Evolutionary conservation across 1,284 basidiomycete species (phyloP), one percentile per base, ranked within the genome.

Genomic region (Leccinum griseonigrum): DNA sequence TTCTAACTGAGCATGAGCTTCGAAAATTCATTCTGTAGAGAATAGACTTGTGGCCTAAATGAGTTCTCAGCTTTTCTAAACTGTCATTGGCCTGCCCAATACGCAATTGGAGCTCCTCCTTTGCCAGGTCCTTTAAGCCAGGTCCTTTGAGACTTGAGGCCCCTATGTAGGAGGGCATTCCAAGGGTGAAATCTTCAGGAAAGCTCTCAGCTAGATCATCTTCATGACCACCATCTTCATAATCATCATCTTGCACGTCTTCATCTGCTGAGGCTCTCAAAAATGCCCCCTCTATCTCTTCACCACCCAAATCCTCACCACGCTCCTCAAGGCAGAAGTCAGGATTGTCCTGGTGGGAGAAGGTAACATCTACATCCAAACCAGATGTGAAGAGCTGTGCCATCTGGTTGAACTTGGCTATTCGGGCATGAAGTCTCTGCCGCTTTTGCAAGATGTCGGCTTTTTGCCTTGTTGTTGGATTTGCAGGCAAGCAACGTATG

Each of bases 351-450:
- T 11, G 4, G 6, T 26, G 22, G 18, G 10, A 22, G 22, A 26
- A 48, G n/a, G 18, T 18, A 22, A 22, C 10, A 48, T 26, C 46
- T 26, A 48, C 10, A 18, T 48, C 46, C 46, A 48, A 18, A 18
- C 10, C 18, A 22, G 46, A 22, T 0, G 13, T 18, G 18, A 48
- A 48, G 46, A 48, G 10, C 10, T 22, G 5, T 48, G n/a, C 46
- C 18, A 22, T 13, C 46, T 48, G 18, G 18, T 61, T 32, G 34
- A 64, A 64, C 6, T 64, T 64, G 4, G 13, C 11, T 2, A 64
- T 51, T 11, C 10, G 18, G 0, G 56, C 1, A 2, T 38, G 3
- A 14, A 65, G 60, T 7, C 7, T 22, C 2, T 50, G 46, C 14
- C 11, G 5, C 22, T 50, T 50, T 26, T 50, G 10, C 2, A 8